Evolutionary conservation across 805 yeast species (phyloP).

Genomic region (Wickerhamiella azyma): DNA sequence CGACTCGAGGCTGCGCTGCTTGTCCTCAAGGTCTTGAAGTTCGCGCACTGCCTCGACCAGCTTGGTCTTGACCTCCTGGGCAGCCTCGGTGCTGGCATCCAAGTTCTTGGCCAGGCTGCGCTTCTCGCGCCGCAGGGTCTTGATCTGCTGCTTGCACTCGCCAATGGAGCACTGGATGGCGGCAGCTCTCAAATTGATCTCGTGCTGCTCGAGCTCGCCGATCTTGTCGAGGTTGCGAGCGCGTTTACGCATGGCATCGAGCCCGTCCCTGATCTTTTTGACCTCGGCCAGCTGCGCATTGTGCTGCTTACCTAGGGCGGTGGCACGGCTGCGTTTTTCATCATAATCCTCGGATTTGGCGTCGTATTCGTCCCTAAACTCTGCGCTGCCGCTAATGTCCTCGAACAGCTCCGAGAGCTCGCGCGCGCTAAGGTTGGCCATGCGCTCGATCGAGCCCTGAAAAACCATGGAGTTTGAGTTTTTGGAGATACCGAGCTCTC

Average conservation of each 20-base stretch:
- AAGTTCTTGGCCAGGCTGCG: background rate
- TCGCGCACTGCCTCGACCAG: slow-evolving; percentile 5
- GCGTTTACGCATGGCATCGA: background rate
- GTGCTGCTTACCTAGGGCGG: background rate
- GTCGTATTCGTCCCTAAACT: slow-evolving; percentile 54
- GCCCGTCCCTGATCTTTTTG: background rate
- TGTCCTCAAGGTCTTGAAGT: background rate
- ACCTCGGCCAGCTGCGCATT: background rate
- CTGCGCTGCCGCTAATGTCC: slow-evolving; percentile 69
- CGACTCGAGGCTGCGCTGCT: background rate
- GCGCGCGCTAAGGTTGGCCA: slow-evolving; percentile 72
- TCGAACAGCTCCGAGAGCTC: slow-evolving; percentile 68
- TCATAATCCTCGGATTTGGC: slow-evolving; percentile 39
- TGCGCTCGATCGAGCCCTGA: slow-evolving; percentile 92
- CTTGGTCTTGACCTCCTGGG: slow-evolving; percentile 8
- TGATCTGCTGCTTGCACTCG: background rate
- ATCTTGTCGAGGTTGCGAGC: background rate
- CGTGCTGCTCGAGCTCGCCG: background rate
- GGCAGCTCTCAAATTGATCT: slow-evolving; percentile 1
- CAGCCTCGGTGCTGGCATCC: slow-evolving; percentile 7
- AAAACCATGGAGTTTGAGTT: slow-evolving; percentile 74
- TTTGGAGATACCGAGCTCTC: slow-evolving; percentile 22
- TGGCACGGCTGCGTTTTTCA: background rate
- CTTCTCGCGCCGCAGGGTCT: slow-evolving; percentile 2
- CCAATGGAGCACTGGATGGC: background rate